Evolutionary conservation across 495 filamentous ascomycete species (phyloP), one percentile per base, ranked within the genome.

Genomic region (Annulohypoxylon stygium): DNA sequence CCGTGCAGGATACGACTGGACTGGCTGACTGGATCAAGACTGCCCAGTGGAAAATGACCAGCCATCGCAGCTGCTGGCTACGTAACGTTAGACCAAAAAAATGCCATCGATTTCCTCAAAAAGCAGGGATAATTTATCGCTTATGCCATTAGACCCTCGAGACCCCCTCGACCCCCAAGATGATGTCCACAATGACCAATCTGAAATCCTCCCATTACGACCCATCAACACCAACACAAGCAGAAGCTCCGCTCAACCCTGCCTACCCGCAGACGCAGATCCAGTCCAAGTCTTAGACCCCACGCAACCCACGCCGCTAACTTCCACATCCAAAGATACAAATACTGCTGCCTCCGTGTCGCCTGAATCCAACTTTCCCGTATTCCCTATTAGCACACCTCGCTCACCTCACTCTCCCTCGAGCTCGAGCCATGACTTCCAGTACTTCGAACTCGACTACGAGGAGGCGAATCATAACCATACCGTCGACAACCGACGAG

Each of bases 361-460:
- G 12, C 39, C 39, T n/a, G 39, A n/a, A 69, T 43, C 14, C 39
- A 51, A 36, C 30, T 30, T 30, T 33, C 41, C 54, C 39, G 37
- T 36, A 61, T 2, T 36, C 26, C 57, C 47, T 72, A 58, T 45
- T 73, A 59, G 48, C 58, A 51, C 47, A 33, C 55, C 70, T 65
- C 70, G 45, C 57, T 73, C 77, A 57, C 55, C 69, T 65, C 70
- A 23, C 58, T 73, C 77, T 57, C 66, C 50, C 16, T 71, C 53
- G 54, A 66, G 61, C 59, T 62, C 62, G 59, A 77, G 77, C 73
- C 58, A 79, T 79, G 75, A 70, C 65, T 66, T 36, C 57, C 47
- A 68, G 39, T 61, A 65, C 26, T 65, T 48, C 65, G 58, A 60
- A 69, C 61, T 69, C 57, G 51, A 65, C 61, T 26, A 58, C 76